A percentile compares a stretch with the other conserved stretches of the same genome.
phyloP scores from a whole-genome alignment of 148 eudicot genomes.

The Suaeda aralocaspica region DNA sequence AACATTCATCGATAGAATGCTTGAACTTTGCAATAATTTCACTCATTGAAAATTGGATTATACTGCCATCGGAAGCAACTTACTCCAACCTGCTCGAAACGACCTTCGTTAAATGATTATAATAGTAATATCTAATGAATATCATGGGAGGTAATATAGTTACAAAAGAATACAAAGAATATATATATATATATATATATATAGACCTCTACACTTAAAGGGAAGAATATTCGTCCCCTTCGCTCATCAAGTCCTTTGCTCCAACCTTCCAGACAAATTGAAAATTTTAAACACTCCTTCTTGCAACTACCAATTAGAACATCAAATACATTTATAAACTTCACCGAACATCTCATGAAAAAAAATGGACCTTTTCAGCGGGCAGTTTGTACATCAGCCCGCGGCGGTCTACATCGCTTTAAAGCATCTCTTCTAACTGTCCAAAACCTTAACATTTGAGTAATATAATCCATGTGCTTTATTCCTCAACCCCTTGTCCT shows the following conservation, averaged over 20 bases:
- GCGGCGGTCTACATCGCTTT: conserved; percentile 19
- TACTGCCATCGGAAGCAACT: too few species aligned
- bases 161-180: too few species aligned
- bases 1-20: too few species aligned
- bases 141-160: too few species aligned
- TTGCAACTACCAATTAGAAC: neutral
- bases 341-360: neutral
- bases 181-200: too few species aligned
- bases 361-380: conserved; percentile 68
- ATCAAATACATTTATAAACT: neutral
- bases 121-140: too few species aligned
- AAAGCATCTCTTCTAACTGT: conserved; percentile 67
- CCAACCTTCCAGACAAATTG: conserved; percentile 48
- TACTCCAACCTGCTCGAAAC: too few species aligned
- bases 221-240: conserved; percentile 77
- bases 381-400: conserved; percentile 29
- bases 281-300: neutral
- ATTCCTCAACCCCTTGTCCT: too few species aligned
- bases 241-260: conserved; percentile 66
- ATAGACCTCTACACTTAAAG: conserved; percentile 58
- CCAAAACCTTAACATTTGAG: conserved; percentile 6
- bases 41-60: too few species aligned
- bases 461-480: neutral
- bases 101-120: too few species aligned
- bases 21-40: too few species aligned